Evolutionary conservation across 2,329 filamentous ascomycete species (phyloP), one percentile per base, ranked within the genome.

Genomic region (Lasiodiplodia hormozganensis): DNA sequence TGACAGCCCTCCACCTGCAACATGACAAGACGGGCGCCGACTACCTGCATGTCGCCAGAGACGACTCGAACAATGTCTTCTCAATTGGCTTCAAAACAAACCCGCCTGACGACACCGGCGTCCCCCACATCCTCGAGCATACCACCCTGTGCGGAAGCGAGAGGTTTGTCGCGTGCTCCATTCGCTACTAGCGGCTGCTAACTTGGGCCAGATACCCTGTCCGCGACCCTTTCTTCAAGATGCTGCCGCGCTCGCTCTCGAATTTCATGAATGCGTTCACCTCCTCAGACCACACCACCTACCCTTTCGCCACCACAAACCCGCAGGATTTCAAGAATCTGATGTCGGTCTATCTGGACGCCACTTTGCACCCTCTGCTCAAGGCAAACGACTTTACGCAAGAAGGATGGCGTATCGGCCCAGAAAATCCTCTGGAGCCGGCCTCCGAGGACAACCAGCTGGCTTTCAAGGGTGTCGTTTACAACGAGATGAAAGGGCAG

Each of bases 191-290:
- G n/a, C 36, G 14, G 40, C 21, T 52, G 28, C 67, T 68, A 51
- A 68, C 70, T 16, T 1, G 23, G 56, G 69, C 64, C 77, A 95
- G 92, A 79, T 97, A 94, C 78, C 96, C 96, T n/a, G 95, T 99
- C 69, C 93, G 96, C 70, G 96, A 99, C 76, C 96, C 96, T 0
- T 99, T 99, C 85, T 99, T 99, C 86, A 99, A 98, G 87, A 99
- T 99, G 96, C 87, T 99, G 31, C 96, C 96, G 25, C 90, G 96
- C 74, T 97, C 96, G 5, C 86, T 99, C n/a, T 97, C 96, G 72
- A 99, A 98, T 81, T 99, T 97, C 78, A 99, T 99, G 96, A 99
- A 99, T 80, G 96, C 96, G 70, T 97, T 98, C 78, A 99, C 96
- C 52, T 94, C 94, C 31, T 92, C 94, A 25, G 95, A 98, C 76